These are phyloP conservation scores for Colletotrichum sp. DNA, from an alignment of 2,329 filamentous ascomycete genomes.

Conservation along the genomic window DNA sequence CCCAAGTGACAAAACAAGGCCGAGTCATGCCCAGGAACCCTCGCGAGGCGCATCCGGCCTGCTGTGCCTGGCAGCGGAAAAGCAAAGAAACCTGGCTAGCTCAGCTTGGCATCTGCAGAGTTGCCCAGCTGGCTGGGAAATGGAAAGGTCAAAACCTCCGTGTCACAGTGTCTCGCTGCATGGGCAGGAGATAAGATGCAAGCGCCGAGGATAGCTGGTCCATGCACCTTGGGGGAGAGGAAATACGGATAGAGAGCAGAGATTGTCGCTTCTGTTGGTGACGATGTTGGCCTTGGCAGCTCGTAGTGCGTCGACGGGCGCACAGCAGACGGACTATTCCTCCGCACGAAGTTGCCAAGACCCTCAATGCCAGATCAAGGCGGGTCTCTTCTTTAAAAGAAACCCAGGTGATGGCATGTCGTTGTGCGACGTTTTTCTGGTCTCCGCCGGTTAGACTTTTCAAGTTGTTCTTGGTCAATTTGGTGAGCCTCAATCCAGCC, in stretches of 20 bases:
- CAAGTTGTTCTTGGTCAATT: constrained; percentile 9
- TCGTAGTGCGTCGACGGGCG: neutral
- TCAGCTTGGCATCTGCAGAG: neutral
- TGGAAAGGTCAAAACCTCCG: neutral
- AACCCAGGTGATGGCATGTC: neutral
- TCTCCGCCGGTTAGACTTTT: constrained; percentile 1
- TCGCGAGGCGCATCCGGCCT: neutral
- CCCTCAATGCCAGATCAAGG: neutral
- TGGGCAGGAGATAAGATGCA: neutral
- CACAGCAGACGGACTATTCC: neutral
- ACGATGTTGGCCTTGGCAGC: neutral
- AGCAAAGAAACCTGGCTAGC: neutral
- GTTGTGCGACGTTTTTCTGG: neutral
- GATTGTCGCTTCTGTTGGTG: neutral
- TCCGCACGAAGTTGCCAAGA: neutral
- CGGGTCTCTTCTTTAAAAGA: neutral
- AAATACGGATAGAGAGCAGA: neutral
- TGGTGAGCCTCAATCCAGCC: neutral
- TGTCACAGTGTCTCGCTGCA: neutral
- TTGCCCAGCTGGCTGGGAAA: neutral
- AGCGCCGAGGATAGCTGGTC: neutral
- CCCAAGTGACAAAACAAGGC: neutral
- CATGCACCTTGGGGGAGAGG: neutral
- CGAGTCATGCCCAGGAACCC: constrained; percentile 2
- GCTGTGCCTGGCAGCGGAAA: neutral